Conservation (phyloP, 2,329 filamentous ascomycete genomes). For the Fusarium sp. region DNA sequence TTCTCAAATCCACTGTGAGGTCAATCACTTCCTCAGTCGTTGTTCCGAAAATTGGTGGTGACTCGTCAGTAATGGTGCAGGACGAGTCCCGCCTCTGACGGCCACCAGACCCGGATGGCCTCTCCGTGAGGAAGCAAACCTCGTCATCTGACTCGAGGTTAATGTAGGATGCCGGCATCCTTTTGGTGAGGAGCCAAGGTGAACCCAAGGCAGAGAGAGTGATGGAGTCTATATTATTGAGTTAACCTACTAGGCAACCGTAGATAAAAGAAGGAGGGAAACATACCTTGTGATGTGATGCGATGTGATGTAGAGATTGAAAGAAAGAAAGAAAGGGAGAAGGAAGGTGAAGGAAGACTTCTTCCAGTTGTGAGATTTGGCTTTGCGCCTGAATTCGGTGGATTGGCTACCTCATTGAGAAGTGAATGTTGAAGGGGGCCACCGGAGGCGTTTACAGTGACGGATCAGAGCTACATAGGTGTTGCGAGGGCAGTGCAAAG, state of each 20-base stretch:
- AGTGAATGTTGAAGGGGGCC: neutral
- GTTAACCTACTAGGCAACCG: slow-evolving; percentile 1
- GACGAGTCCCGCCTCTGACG: slow-evolving; percentile 30
- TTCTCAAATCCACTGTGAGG: slow-evolving; percentile 43
- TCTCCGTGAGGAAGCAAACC: slow-evolving; percentile 31
- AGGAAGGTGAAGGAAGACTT: neutral
- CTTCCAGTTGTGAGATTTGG: neutral
- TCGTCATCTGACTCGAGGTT: slow-evolving; percentile 17
- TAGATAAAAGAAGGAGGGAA: neutral
- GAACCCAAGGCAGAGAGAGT: slow-evolving; percentile 1
- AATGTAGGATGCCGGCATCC: slow-evolving; percentile 20
- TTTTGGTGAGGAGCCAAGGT: neutral
- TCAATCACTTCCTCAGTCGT: slow-evolving; percentile 46
- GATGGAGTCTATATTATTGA: slow-evolving; percentile 3
- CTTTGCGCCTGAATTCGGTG: neutral
- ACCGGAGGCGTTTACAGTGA: neutral
- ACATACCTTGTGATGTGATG: neutral
- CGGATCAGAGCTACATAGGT: neutral
- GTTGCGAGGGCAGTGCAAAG: neutral
- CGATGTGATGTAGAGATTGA: neutral
- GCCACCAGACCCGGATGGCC: neutral
- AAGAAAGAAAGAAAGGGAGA: neutral
- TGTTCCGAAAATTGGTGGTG: neutral
- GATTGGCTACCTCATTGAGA: neutral
- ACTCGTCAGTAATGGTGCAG: slow-evolving; percentile 36